Evolutionary conservation across 148 eudicot genomes (phyloP).

Genomic region (Dysphania ambrosioides): DNA sequence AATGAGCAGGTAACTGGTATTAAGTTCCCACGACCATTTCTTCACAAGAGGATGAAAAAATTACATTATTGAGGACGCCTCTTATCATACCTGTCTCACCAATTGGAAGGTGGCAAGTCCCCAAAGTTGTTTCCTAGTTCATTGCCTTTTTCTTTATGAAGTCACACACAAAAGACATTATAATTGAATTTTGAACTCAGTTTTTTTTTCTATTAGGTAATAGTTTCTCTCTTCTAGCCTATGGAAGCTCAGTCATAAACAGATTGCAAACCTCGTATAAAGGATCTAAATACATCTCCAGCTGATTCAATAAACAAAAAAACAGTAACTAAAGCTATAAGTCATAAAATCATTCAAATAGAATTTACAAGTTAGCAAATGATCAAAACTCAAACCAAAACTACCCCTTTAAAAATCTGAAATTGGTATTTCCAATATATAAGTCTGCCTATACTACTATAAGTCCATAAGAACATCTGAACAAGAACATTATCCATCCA

Average conservation of each 20-base stretch:
- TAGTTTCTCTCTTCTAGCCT: background rate
- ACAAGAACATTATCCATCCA: too few relatives aligned
- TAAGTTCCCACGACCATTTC: background rate
- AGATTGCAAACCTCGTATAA: background rate
- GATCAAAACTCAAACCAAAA: background rate
- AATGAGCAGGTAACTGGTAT: background rate
- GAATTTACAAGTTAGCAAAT: background rate
- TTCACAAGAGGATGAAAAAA: background rate
- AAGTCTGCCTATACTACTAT: background rate
- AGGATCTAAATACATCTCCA: background rate
- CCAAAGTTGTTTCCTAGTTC: background rate
- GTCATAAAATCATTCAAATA: background rate
- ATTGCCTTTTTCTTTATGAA: background rate
- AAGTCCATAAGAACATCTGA: background rate
- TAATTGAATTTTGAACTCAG: background rate
- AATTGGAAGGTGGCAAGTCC: background rate
- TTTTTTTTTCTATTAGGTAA: too few relatives aligned
- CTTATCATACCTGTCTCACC: background rate
- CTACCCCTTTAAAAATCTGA: background rate
- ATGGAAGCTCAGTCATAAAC: background rate
- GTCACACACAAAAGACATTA: background rate
- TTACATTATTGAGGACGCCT: background rate
- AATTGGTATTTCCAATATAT: background rate
- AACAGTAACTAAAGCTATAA: background rate
- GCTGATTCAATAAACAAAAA: background rate